Conservation (phyloP, 257 asterid species). For the Fraxinus americana region DNA sequence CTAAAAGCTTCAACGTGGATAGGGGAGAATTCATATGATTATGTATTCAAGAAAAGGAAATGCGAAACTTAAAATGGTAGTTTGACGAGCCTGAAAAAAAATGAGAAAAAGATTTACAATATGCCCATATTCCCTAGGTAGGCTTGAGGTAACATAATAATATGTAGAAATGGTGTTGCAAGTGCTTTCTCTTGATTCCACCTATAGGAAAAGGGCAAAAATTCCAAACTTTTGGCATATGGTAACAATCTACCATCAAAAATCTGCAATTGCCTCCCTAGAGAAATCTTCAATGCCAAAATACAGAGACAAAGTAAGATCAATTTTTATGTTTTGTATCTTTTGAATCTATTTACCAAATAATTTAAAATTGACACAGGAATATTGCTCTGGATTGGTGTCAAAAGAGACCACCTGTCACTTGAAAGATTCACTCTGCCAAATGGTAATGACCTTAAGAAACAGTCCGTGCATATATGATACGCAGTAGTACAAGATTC, state of each 20-base stretch:
- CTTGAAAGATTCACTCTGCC: too few species aligned
- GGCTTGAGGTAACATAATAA: not conserved
- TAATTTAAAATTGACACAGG: not conserved
- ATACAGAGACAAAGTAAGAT: not conserved
- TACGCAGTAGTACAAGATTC: too few species aligned
- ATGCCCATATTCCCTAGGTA: not conserved
- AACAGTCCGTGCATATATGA: too few species aligned
- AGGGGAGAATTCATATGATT: too few species aligned
- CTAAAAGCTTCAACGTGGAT: too few species aligned
- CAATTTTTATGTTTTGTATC: not conserved
- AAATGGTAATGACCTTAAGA: too few species aligned
- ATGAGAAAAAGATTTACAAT: not conserved
- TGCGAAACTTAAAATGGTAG: not conserved
- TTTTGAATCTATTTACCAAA: not conserved
- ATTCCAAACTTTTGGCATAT: not conserved
- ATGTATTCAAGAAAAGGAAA: not conserved
- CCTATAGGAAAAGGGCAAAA: not conserved
- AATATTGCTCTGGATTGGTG: not conserved
- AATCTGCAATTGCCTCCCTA: not conserved
- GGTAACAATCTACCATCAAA: not conserved
- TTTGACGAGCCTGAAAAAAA: not conserved
- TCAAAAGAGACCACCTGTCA: not conserved
- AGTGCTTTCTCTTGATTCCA: not conserved
- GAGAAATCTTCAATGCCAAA: not conserved
- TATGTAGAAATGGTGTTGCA: not conserved